Conservation (phyloP, 495 filamentous ascomycete species). For the Aspergillus sparsus region DNA sequence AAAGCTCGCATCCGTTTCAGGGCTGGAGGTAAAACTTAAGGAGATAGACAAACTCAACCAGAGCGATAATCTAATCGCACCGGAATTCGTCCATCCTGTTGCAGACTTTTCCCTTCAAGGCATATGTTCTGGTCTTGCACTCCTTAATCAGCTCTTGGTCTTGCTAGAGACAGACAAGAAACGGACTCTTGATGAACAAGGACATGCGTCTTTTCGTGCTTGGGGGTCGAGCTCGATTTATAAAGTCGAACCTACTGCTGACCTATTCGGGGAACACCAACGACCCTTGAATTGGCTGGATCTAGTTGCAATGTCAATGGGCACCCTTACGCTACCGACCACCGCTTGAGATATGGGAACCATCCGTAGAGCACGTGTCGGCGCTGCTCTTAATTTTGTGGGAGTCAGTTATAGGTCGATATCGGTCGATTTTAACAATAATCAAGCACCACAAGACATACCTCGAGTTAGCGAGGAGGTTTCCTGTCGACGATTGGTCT, state of each 20-base stretch:
- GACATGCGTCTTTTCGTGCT: not conserved
- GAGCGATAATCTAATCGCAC: conserved; percentile 16
- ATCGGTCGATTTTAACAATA: too few species aligned
- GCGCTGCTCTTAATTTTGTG: too few species aligned
- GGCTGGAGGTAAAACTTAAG: conserved; percentile 16
- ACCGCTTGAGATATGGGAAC: not conserved
- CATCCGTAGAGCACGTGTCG: not conserved
- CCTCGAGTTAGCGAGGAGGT: too few species aligned
- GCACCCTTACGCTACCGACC: conserved; percentile 20
- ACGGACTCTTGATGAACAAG: not conserved
- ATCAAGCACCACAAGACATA: too few species aligned
- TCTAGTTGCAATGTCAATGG: conserved; percentile 26
- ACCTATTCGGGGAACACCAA: not conserved
- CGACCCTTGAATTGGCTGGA: conserved; percentile 20
- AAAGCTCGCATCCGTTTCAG: conserved; percentile 17
- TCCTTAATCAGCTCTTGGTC: conserved; percentile 21
- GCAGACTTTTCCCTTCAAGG: conserved; percentile 19
- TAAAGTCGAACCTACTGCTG: not conserved
- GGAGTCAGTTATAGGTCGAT: too few species aligned
- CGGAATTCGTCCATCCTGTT: conserved; percentile 13
- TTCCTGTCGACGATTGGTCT: too few species aligned
- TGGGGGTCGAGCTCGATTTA: not conserved
- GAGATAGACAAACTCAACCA: conserved; percentile 8
- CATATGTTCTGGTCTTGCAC: conserved; percentile 19
- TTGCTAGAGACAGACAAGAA: conserved; percentile 18